Percentiles rank a stretch among this genome's conserved stretches.
phyloP scores from a whole-genome alignment of 129 eudicot genomes.

The Flaveria bidentis region DNA sequence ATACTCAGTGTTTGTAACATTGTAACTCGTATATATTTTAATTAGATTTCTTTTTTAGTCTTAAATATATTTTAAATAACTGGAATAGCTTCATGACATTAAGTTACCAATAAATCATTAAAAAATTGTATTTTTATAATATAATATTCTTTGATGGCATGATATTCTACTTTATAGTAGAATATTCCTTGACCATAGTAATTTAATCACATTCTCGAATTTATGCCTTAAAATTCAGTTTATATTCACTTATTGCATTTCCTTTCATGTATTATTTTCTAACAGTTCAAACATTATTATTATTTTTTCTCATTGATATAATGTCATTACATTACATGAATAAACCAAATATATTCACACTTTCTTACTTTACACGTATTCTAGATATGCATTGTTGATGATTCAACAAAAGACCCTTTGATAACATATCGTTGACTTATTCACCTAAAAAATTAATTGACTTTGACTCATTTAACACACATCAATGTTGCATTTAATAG shows the following conservation, averaged over 20 bases:
- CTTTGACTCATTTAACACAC: slow-evolving; percentile 10
- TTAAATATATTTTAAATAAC: too few relatives aligned
- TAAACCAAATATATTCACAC: background rate
- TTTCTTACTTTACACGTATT: background rate
- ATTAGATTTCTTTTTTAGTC: too few relatives aligned
- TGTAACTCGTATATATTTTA: too few relatives aligned
- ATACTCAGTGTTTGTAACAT: too few relatives aligned
- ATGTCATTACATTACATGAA: background rate
- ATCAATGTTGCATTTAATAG: slow-evolving; percentile 25
- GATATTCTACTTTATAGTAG: too few relatives aligned
- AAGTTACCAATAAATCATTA: too few relatives aligned
- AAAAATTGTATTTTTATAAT: too few relatives aligned
- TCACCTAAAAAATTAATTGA: background rate
- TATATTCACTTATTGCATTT: too few relatives aligned
- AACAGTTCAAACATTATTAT: background rate
- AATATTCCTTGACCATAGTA: background rate
- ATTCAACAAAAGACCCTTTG: background rate
- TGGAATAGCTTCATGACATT: too few relatives aligned
- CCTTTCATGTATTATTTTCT: background rate
- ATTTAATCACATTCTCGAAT: background rate
- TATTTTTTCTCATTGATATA: background rate
- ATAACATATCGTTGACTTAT: background rate
- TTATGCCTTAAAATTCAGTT: background rate
- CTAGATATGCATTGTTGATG: background rate
- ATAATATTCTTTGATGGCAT: too few relatives aligned